Conservation (phyloP, 2,329 filamentous ascomycete genomes). For the Phyllosticta paracitricarpa region DNA sequence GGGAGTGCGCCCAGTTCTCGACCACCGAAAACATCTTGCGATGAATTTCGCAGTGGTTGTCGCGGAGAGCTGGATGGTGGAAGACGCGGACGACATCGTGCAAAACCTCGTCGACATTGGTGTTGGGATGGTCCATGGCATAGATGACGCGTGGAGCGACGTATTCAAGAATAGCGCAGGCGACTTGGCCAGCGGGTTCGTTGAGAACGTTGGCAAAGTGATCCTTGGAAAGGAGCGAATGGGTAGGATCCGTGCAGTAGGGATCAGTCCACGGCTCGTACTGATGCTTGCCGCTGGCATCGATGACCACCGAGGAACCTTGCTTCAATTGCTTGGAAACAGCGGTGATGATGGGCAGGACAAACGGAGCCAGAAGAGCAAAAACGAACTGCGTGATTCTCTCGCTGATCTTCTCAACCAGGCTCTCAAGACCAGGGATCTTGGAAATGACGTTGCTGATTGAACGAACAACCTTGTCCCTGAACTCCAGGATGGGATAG, state of each 20-base stretch:
- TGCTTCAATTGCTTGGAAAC: slow-evolving; percentile 78
- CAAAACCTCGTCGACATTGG: slow-evolving; percentile 73
- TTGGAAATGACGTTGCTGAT: slow-evolving; percentile 82
- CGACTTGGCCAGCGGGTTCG: slow-evolving; percentile 38
- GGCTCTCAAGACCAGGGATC: slow-evolving; percentile 76
- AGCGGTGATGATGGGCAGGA: slow-evolving; percentile 81
- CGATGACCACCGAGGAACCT: slow-evolving; percentile 64
- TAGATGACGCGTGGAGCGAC: slow-evolving; percentile 79
- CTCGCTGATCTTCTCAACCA: slow-evolving; percentile 92
- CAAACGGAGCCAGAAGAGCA: slow-evolving; percentile 80
- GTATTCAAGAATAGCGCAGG: slow-evolving; percentile 63
- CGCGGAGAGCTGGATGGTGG: slow-evolving; percentile 79
- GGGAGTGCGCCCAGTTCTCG: slow-evolving; percentile 65
- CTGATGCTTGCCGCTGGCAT: slow-evolving; percentile 40
- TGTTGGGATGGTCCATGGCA: slow-evolving; percentile 81
- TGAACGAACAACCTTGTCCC: slow-evolving; percentile 83
- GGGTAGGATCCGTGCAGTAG: slow-evolving; percentile 38
- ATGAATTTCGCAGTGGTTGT: slow-evolving; percentile 69
- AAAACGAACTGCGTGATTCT: slow-evolving; percentile 86
- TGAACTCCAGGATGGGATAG: slow-evolving; percentile 88
- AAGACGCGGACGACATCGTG: slow-evolving; percentile 74
- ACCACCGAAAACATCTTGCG: slow-evolving; percentile 83
- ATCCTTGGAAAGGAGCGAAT: slow-evolving; percentile 43
- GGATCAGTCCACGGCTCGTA: slow-evolving; percentile 42
- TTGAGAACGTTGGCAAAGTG: slow-evolving; percentile 44